Base-by-base conservation (phyloP, 1,139 yeast genomes). In the Diutina mesorugosa region DNA sequence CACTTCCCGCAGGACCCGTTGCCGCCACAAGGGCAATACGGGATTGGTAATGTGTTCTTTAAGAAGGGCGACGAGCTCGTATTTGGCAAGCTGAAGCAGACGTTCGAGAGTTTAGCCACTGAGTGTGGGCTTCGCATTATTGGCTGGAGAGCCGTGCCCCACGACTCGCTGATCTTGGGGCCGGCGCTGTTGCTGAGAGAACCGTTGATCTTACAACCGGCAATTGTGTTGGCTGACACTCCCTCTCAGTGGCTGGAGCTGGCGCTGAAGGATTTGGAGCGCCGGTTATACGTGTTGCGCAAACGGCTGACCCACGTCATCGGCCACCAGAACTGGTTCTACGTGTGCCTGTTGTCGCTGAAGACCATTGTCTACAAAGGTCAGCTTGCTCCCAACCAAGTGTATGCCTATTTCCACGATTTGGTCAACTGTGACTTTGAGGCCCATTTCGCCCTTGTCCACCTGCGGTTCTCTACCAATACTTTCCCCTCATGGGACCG, bases 401-500 rank as follows among this genome's bases (percentile, higher is more conserved):
- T 93, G 55, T 93, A 90, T 76, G 84, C 87, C 63, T 93, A 93
- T 74, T 93, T 90, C 75, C 91, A 89, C 68, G 99, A 93, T 72
- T 80, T 93, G 69, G 87, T 84, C 60, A 90, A 90, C 69, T 93
- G 90, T 48, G 95, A 90, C 67, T 93, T 85, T 71, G 95, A 90
- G 73, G 95, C 96, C 51, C 98, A 91, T 69, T 90, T 93, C 77
- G 96, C 97, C 26, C 80, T 93, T 57, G 98, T 91, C 56, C 99
- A 93, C 74, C 91, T 98, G 30, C 85, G 99, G 70, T 93, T 93
- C 79, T 90, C 97, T 57, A 93, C 99, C 56, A 93, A 93, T 73
- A 93, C 99, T 55, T 93, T 93, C 82, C 99, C 99, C 55, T 88
- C 97, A 28, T 93, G 99, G 99, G 99, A 93, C 73, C 84, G 99